These are phyloP conservation scores for Termitomyces sp. DNA, from an alignment of 768 basidiomycete species.

Conservation along the genomic window DNA sequence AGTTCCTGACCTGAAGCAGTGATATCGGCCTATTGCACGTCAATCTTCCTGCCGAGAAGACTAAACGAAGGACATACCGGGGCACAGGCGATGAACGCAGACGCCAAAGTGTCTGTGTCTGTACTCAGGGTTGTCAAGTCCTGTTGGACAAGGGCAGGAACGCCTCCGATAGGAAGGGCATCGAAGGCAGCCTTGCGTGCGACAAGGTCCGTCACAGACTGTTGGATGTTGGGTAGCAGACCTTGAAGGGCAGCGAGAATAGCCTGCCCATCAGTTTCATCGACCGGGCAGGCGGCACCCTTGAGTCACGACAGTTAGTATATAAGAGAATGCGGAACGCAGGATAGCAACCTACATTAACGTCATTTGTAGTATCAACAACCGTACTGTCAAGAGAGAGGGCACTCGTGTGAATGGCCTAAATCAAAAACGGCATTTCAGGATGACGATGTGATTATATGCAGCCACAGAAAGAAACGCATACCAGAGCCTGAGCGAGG, in stretches of 20 bases:
- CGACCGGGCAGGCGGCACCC: conserved; percentile 13
- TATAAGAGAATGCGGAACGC: neutral
- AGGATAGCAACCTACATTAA: conserved; percentile 13
- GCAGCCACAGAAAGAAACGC: neutral
- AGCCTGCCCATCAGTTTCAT: conserved; percentile 19
- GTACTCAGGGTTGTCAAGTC: conserved; percentile 21
- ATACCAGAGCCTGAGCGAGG: conserved; percentile 23
- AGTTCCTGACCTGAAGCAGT: conserved; percentile 9
- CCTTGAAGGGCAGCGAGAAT: conserved; percentile 18
- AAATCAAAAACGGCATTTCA: neutral
- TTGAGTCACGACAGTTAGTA: neutral
- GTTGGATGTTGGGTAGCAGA: conserved; percentile 21
- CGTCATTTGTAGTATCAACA: conserved; percentile 23
- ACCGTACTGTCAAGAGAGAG: conserved; percentile 15
- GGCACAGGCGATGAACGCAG: conserved; percentile 19
- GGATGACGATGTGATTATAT: neutral
- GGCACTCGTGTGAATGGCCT: conserved; percentile 27
- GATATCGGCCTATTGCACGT: conserved; percentile 14
- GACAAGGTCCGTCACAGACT: conserved; percentile 17
- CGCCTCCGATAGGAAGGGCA: conserved; percentile 23
- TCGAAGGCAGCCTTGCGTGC: conserved; percentile 21
- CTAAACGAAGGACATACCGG: conserved; percentile 16
- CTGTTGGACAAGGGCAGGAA: conserved; percentile 23
- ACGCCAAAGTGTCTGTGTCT: conserved; percentile 11
- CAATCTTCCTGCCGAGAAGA: neutral